These are phyloP conservation scores for Jacaranda mimosifolia DNA, from an alignment of 257 asterid genomes.

Conservation along the genomic window DNA sequence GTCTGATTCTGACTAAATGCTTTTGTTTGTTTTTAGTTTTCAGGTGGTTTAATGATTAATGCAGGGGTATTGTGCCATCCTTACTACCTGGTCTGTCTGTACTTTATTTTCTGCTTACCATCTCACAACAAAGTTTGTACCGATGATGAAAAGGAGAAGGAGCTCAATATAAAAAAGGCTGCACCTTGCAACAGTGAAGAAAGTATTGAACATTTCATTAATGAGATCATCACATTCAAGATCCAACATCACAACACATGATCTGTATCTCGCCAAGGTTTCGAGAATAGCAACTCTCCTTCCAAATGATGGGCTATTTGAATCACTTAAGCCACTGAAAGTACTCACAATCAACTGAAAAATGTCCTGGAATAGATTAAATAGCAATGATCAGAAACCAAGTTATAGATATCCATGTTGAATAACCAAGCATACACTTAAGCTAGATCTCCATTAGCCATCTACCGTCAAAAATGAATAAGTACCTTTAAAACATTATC, in stretches of 20 bases:
- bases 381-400: slow-evolving; percentile 39
- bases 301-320: slow-evolving; percentile 76
- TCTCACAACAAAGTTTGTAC: slow-evolving; percentile 16
- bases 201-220: slow-evolving; percentile 82
- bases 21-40: not conserved
- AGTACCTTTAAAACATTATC: slow-evolving; percentile 88
- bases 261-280: slow-evolving; percentile 93
- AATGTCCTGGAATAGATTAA: slow-evolving; percentile 71
- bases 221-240: slow-evolving; percentile 97
- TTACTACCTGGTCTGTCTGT: slow-evolving; percentile 2
- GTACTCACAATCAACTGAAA: slow-evolving; percentile 91
- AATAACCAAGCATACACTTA: slow-evolving; percentile 23
- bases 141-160: slow-evolving; percentile 22
- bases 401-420: slow-evolving; percentile 16
- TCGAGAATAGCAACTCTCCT: slow-evolving; percentile 94
- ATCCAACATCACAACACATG: slow-evolving; percentile 97
- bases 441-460: slow-evolving; percentile 29
- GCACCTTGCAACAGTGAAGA: slow-evolving; percentile 85
- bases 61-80: not conserved
- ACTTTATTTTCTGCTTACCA: slow-evolving; percentile 8
- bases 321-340: slow-evolving; percentile 86
- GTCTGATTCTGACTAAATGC: not conserved
- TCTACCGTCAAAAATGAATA: slow-evolving; percentile 26
- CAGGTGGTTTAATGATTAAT: slow-evolving; percentile 13
- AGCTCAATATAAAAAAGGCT: slow-evolving; percentile 25